phyloP scores from a whole-genome alignment of 768 basidiomycete species.

The Hemileccinum rubropunctum region DNA sequence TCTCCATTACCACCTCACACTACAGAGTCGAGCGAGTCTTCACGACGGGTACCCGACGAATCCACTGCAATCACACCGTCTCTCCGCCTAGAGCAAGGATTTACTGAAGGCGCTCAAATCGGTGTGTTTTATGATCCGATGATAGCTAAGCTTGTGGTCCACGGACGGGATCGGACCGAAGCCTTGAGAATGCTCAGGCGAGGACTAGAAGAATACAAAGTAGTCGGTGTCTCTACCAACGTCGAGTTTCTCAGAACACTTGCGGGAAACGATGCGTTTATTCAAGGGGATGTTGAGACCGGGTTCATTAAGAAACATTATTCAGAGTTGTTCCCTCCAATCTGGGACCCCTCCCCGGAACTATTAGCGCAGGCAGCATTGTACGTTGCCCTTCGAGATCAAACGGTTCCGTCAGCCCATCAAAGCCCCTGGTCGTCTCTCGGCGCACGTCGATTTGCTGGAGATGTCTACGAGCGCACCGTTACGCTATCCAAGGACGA shows the following conservation, averaged over 20 bases:
- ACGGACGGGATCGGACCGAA: constrained; percentile 80
- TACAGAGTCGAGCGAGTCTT: constrained; percentile 18
- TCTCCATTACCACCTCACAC: constrained; percentile 37
- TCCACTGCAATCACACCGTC: constrained; percentile 45
- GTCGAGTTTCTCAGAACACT: constrained; percentile 82
- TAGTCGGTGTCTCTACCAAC: constrained; percentile 90
- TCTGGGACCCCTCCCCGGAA: constrained; percentile 55
- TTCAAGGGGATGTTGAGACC: constrained; percentile 80
- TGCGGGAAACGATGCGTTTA: constrained; percentile 75
- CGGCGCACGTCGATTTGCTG: constrained; percentile 74
- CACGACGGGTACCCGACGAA: constrained; percentile 20
- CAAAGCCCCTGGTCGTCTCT: constrained; percentile 70
- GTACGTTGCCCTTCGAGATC: constrained; percentile 68
- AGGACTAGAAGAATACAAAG: constrained; percentile 84
- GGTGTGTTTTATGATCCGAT: constrained; percentile 91
- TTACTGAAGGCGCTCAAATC: constrained; percentile 73
- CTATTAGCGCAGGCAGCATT: constrained; percentile 79
- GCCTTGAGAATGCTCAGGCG: constrained; percentile 77
- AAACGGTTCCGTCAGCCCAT: constrained; percentile 28
- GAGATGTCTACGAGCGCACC: constrained; percentile 61
- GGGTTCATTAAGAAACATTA: constrained; percentile 93
- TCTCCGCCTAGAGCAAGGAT: constrained; percentile 89
- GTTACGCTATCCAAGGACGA: constrained; percentile 63
- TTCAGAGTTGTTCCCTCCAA: constrained; percentile 73
- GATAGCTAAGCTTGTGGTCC: constrained; percentile 90